Conservation (phyloP, 345 rosid genomes). For the Populus deltoides region DNA sequence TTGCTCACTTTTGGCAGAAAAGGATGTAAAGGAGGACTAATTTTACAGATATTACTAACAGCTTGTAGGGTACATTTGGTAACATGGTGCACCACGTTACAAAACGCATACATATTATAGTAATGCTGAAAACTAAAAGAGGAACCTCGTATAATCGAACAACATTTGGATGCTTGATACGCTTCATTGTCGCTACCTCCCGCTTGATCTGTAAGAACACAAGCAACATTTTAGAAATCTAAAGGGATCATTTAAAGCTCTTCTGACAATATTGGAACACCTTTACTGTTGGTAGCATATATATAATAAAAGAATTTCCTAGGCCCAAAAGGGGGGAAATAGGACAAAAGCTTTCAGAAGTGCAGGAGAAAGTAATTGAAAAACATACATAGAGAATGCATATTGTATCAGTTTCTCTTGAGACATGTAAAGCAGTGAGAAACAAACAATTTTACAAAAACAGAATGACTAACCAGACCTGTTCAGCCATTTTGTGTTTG, state of each 20-base stretch:
- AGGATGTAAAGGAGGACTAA: slow-evolving; percentile 1
- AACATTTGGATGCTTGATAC: slow-evolving; percentile 90
- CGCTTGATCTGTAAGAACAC: slow-evolving; percentile 66
- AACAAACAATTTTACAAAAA: not conserved
- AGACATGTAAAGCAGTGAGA: not conserved
- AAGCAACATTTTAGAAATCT: slow-evolving; percentile 15
- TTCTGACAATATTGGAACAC: not conserved
- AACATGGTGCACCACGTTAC: too few species aligned
- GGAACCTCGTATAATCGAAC: slow-evolving; percentile 75
- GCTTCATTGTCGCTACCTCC: slow-evolving; percentile 90
- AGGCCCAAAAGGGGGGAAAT: not conserved
- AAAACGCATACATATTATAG: not conserved
- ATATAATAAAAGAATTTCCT: not conserved
- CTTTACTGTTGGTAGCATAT: not conserved
- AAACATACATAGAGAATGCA: not conserved
- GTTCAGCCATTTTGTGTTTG: slow-evolving; percentile 95
- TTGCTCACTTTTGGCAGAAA: not conserved
- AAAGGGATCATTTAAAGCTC: not conserved
- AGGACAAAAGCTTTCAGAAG: not conserved
- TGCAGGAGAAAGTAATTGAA: not conserved
- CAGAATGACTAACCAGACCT: slow-evolving; percentile 44
- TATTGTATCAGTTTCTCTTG: not conserved
- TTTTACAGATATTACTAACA: not conserved
- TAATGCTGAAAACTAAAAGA: slow-evolving; percentile 22
- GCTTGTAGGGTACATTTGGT: too few species aligned